Base-by-base conservation (phyloP, 306 rosid genomes). In the Cicer cuneatum region DNA sequence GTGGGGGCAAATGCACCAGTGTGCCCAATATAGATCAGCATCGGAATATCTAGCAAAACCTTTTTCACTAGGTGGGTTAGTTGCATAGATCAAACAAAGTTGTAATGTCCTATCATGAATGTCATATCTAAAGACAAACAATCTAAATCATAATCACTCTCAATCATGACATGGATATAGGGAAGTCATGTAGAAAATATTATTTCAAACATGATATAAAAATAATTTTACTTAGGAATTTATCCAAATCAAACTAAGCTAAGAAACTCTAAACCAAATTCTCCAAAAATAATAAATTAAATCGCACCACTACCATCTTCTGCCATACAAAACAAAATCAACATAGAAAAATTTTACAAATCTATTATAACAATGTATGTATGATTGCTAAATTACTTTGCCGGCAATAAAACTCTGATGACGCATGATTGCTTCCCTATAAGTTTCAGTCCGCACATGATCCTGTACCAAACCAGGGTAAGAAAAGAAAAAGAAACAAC, bases 391-490 rank as follows among this genome's bases (percentile, higher is more conserved):
- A 54, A 84, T 86, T 89, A 93, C 98, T 75, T 91, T 93, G 73
- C 97, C 98, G 33, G 93, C 90, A 61, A 93, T 93, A 52, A 68
- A 82, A 75, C 84, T 85, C 89, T 87, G 93, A 79, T 89, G 92
- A 83, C 82, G 93, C 93, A 88, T 93, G 75, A 93, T 88, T 51
- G 98, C 98, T 2, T 76, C 84, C 85, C 86, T 88, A 49, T 93
- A 93, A 60, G 97, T 85, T 65, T 93, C 97, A 49, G 98, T 93
- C 60, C 98, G 89, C 71, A 85, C 88, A 9, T 89, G 96, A 83
- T 93, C 98, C 97, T 93, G 90, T 49, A 81, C 29, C 47, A 67
- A 68, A 53, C 41, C 39, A 53, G 39, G 35, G 9, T 7, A 41
- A 33, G 13, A 40, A 57, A 64, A 18, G n/a, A 33, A 43, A 45